Evolutionary conservation across 345 rosid genomes (phyloP).

Genomic region (Camelina neglecta): DNA sequence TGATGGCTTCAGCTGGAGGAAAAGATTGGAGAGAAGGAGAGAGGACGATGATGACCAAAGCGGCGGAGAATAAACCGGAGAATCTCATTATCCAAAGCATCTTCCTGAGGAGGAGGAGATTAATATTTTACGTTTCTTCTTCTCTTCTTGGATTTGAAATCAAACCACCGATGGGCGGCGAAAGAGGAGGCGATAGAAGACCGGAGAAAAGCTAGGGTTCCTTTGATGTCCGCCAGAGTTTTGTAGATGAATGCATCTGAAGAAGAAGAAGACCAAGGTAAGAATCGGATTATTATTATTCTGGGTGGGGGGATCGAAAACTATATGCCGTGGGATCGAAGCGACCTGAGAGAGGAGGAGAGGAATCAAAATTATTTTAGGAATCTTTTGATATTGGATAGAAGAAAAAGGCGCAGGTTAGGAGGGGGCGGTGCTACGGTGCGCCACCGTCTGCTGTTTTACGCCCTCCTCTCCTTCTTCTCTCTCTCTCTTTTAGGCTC

Average conservation of each 20-base stretch:
- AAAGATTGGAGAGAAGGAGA: constrained; percentile 87
- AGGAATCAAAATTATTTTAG: constrained; percentile 27
- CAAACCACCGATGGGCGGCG: constrained; percentile 52
- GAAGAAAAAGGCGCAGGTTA: constrained; percentile 47
- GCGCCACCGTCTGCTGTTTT: constrained; percentile 56
- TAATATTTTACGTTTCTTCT: constrained; percentile 35
- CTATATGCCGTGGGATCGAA: constrained; percentile 40
- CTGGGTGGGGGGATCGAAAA: neutral
- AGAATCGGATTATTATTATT: constrained; percentile 3
- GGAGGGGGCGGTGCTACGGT: constrained; percentile 55
- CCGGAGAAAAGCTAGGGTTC: constrained; percentile 52
- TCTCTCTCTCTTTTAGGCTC: neutral
- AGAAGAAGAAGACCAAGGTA: neutral
- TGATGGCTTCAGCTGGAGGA: constrained; percentile 93
- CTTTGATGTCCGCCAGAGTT: constrained; percentile 64
- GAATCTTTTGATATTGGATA: constrained; percentile 8
- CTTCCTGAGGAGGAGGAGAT: too few species aligned
- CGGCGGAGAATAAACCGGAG: constrained; percentile 75
- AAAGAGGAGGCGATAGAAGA: constrained; percentile 40
- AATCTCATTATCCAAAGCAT: constrained; percentile 83
- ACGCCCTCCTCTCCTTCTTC: constrained; percentile 45
- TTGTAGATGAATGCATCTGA: constrained; percentile 26
- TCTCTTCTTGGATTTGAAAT: constrained; percentile 52
- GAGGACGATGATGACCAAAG: constrained; percentile 70
- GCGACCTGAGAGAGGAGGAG: constrained; percentile 43